phyloP scores from a whole-genome alignment of 202 grass and related monocot genomes.

The Panicum hallii region DNA sequence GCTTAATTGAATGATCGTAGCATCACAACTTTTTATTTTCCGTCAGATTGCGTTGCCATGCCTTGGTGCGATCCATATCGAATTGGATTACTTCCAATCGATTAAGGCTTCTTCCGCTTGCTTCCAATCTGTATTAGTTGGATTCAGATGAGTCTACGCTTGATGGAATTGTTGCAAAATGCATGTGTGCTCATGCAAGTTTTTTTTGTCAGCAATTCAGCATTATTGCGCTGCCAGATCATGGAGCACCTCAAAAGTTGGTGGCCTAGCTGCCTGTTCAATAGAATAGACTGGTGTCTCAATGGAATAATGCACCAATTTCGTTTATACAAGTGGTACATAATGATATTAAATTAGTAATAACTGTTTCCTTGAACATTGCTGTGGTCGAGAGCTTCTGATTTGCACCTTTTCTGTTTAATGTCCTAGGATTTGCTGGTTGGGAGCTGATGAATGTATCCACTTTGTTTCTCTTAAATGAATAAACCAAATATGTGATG shows the following conservation, averaged over 20 bases:
- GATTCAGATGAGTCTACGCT: slow-evolving; percentile 6
- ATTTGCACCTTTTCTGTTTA: slow-evolving; percentile 11
- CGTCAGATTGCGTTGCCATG: neutral
- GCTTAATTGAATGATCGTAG: neutral
- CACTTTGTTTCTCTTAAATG: neutral
- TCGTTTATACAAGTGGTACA: neutral
- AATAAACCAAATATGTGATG: neutral
- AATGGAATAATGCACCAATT: neutral
- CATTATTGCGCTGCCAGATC: slow-evolving; percentile 46
- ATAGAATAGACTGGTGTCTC: slow-evolving; percentile 13
- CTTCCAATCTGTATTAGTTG: neutral
- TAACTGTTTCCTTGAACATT: neutral
- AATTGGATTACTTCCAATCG: neutral
- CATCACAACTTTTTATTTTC: neutral
- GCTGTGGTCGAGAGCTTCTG: neutral
- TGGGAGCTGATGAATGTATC: neutral
- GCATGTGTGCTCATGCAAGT: neutral
- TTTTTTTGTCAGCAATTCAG: slow-evolving; percentile 1
- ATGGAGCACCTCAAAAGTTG: slow-evolving; percentile 29
- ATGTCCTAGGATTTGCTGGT: neutral
- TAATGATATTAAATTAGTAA: neutral
- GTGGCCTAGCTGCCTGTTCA: slow-evolving; percentile 16
- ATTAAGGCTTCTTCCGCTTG: neutral
- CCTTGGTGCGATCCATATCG: neutral
- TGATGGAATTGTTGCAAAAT: neutral